Base-by-base conservation (phyloP, 1,284 basidiomycete species). In the Leccinum laetum region DNA sequence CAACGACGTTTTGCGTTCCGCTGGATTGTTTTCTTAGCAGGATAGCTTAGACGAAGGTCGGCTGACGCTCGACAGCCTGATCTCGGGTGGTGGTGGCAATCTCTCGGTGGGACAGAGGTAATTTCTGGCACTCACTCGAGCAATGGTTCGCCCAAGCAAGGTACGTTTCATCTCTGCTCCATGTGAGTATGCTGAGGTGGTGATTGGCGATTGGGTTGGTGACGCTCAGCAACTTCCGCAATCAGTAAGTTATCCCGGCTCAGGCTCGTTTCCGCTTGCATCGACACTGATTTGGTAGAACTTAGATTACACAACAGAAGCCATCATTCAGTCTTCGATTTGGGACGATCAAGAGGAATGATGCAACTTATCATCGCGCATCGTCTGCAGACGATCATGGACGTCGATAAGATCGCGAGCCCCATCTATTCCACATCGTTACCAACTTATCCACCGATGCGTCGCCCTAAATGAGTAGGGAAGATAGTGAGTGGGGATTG, bases 31-130 rank as follows among this genome's bases (percentile, higher is more conserved):
- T 69, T 78, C 84, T 5, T 73, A 86, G 4, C 84, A 86, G 69
- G 78, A 69, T 49, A 83, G 86, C 69, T 62, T 24, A 16, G 83
- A 85, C 37, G 81, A 86, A 68, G 52, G 39, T 53, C 78, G 78
- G 41, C 78, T 32, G 1, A 66, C 68, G 2, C 64, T 71, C 18
- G 68, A 71, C 37, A 71, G 55, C 82, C n/a, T 77, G 81, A 84
- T 90, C 55, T 77, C 86, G 1, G 81, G 81, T 58, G 87, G 84
- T 0, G 90, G 90, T 5, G 75, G 80, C 18, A 92, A 93, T 71
- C 79, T 93, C 32, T 88, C 85, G 2, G 86, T 91, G 39, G 91
- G 91, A 3, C 89, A 93, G 72, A 80, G 90, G 4, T 91, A 93
- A 72, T 86, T 85, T 18, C 35, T 81, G 41, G 81, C 83, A 0